Evolutionary conservation across 257 asterid species (phyloP), one percentile per base, ranked within the genome.

Genomic region (Primulina huaijiensis): DNA sequence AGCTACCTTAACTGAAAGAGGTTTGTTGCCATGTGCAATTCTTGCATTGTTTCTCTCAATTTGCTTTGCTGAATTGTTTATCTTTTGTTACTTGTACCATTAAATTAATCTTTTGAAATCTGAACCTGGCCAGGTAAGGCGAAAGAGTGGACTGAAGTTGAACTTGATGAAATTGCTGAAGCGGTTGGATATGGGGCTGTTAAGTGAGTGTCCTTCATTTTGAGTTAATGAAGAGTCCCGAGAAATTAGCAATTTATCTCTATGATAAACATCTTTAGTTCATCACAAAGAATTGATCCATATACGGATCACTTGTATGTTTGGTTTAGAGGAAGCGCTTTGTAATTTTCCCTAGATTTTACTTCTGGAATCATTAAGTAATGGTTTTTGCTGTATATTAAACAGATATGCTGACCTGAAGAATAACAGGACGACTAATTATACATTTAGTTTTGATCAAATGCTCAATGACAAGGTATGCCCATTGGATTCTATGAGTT

Each of bases 141-240:
- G 67, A 74, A 73, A 60, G 89, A 86, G 27, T 91, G 94, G 96
- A 86, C 97, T 9, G 85, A 68, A 21, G 97, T 89, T 80, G 99
- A 91, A 87, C 95, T 94, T 19, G 96, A 94, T 57, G 65, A 82
- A 78, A 91, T 90, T 80, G 96, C 97, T 38, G 99, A 94, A 80
- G 99, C 97, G 25, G 82, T 94, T 64, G 99, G 99, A 82, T 94
- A 94, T 77, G 97, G 99, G 31, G 99, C 97, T 76, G 88, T 94
- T 34, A 89, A 94, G 99, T 90, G 76, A 80, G 91, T 71, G 65
- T 60, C 72, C 73, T 69, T 23, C 58, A 53, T 67, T 21, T 11
- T 61, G 38, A 60, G 52, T 55, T 21, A 20, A 20, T 30, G 20
- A 63, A 55, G 23, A 11, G n/a, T 14, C 57, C n/a, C 25, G 23